phyloP scores from a whole-genome alignment of 2,329 filamentous ascomycete genomes.

The Aspergillus chevalieri region DNA sequence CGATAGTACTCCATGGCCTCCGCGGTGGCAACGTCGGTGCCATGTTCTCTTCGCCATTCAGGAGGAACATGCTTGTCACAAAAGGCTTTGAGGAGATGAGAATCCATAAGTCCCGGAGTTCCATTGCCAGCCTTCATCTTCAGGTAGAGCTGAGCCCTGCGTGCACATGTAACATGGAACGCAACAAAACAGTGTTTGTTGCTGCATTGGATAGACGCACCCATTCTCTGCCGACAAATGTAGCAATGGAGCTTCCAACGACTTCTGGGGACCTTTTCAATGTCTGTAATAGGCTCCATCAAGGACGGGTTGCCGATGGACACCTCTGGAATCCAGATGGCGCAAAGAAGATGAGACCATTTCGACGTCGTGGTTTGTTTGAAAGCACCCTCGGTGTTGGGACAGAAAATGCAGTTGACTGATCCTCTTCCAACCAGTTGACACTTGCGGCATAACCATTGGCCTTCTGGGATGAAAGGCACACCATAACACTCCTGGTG shows the following conservation, averaged over 20 bases:
- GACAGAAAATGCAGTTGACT: conserved; percentile 96
- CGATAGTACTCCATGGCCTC: conserved; percentile 87
- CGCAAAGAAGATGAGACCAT: conserved; percentile 93
- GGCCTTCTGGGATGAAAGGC: conserved; percentile 95
- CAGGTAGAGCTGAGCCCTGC: conserved; percentile 77
- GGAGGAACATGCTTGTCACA: conserved; percentile 90
- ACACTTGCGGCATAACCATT: conserved; percentile 97
- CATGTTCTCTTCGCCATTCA: conserved; percentile 82
- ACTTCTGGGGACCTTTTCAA: conserved; percentile 92
- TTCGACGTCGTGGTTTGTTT: conserved; percentile 95
- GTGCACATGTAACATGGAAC: conserved; percentile 94
- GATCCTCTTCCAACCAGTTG: conserved; percentile 88
- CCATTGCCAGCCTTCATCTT: conserved; percentile 95
- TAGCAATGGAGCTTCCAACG: conserved; percentile 94
- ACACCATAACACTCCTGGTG: conserved; percentile 99
- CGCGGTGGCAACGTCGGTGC: conserved; percentile 70
- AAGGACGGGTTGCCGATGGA: conserved; percentile 92
- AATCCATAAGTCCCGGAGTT: conserved; percentile 69
- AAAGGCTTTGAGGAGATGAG: conserved; percentile 82
- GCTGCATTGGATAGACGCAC: conserved; percentile 94
- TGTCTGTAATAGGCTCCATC: conserved; percentile 97
- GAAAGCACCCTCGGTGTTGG: conserved; percentile 94
- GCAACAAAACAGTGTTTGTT: conserved; percentile 97
- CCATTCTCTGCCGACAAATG: conserved; percentile 96
- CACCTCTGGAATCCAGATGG: conserved; percentile 98